A percentile compares a stretch with the other conserved stretches of the same genome.
Conservation (phyloP, 371 early-diverging fungal species). For the Mortierella sp. region DNA sequence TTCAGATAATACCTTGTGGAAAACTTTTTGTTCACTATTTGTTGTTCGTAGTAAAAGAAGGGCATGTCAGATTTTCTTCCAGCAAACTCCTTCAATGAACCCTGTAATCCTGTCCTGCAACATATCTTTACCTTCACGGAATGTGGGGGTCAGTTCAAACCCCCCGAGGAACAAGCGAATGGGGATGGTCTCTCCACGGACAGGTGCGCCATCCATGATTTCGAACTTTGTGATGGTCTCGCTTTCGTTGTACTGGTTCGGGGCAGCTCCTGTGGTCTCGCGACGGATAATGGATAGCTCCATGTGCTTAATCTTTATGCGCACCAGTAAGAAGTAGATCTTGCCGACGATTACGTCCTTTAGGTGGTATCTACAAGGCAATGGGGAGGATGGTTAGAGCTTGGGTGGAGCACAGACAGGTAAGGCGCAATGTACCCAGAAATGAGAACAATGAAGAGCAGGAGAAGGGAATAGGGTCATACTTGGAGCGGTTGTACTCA, state of each 20-base stretch:
- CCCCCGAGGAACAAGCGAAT: slow-evolving; percentile 97
- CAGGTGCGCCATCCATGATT: slow-evolving; percentile 99
- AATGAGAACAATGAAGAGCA: neutral
- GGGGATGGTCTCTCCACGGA: slow-evolving; percentile 97
- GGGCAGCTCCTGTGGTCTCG: slow-evolving; percentile 96
- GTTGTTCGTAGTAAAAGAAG: neutral
- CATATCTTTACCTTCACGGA: slow-evolving; percentile 63
- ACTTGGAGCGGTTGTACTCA: slow-evolving; percentile 79
- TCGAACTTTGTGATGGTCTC: slow-evolving; percentile 98
- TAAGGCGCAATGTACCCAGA: too few species aligned
- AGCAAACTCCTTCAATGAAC: neutral
- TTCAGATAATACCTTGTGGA: slow-evolving; percentile 94
- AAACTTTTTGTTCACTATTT: slow-evolving; percentile 94
- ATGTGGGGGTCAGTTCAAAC: slow-evolving; percentile 96
- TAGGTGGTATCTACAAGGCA: slow-evolving; percentile 78
- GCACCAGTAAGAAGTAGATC: slow-evolving; percentile 98
- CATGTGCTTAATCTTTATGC: slow-evolving; percentile 99
- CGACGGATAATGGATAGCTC: slow-evolving; percentile 97
- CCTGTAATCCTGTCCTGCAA: neutral
- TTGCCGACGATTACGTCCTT: slow-evolving; percentile 99
- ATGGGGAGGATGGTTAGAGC: neutral
- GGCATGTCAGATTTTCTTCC: neutral
- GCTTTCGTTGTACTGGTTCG: slow-evolving; percentile 98
- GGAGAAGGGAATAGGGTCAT: slow-evolving; percentile 60
- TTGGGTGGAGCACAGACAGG: too few species aligned